These are phyloP conservation scores for Hypoxylon sp. DNA, from an alignment of 2,329 filamentous ascomycete species.

Conservation along the genomic window DNA sequence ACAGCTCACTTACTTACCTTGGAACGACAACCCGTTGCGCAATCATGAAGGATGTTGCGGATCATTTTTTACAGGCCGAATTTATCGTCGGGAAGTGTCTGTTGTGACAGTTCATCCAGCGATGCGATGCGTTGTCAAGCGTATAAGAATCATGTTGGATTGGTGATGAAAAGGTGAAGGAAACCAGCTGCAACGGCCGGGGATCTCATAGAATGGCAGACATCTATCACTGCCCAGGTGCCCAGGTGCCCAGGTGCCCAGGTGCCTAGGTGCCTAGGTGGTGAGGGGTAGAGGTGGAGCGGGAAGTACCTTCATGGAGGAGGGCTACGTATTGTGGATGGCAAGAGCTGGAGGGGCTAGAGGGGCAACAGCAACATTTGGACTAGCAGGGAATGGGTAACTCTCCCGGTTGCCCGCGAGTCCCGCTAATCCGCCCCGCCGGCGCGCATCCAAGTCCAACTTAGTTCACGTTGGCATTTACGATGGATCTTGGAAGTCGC, in stretches of 20 bases:
- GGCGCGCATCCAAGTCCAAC: conserved; percentile 20
- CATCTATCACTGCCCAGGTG: neutral
- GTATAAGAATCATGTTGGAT: neutral
- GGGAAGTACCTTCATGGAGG: neutral
- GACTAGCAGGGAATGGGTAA: conserved; percentile 30
- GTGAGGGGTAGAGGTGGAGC: conserved; percentile 10
- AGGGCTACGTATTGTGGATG: conserved; percentile 2
- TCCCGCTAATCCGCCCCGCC: conserved; percentile 39
- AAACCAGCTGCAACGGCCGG: conserved; percentile 3
- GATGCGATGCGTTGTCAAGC: conserved; percentile 18
- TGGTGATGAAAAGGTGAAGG: conserved; percentile 7
- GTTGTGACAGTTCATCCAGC: conserved; percentile 7
- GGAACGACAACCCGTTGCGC: neutral
- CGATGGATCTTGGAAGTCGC: conserved; percentile 28
- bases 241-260: conserved; percentile 4
- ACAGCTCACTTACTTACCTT: conserved; percentile 1
- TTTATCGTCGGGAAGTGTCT: neutral
- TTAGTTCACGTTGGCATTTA: conserved; percentile 21
- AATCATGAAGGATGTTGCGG: neutral
- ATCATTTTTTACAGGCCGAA: conserved; percentile 6
- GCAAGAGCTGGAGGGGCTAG: conserved; percentile 15
- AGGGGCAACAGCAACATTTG: conserved; percentile 19
- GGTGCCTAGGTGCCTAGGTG: conserved; percentile 4
- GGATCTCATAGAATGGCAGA: conserved; percentile 6
- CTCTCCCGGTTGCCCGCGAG: conserved; percentile 32